Evolutionary conservation across 192 early-diverging fungal species (phyloP).

Genomic region (Podila verticillata): DNA sequence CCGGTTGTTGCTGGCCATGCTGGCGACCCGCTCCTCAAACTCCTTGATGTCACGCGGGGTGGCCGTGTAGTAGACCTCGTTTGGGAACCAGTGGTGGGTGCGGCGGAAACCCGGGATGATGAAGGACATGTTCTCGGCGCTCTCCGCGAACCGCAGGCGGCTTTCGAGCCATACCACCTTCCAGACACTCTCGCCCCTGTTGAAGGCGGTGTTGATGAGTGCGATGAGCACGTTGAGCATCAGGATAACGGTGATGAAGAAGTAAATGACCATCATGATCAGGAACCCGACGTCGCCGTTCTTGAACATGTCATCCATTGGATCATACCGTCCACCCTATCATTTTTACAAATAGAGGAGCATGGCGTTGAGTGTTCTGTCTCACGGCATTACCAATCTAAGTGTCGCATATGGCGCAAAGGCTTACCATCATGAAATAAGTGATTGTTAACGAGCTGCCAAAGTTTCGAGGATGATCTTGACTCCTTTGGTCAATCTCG

Average conservation of each 20-base stretch:
- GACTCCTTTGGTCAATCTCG: neutral
- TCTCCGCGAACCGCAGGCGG: slow-evolving; percentile 26
- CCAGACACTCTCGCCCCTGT: slow-evolving; percentile 28
- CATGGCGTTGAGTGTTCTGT: neutral
- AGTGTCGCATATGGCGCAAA: no score
- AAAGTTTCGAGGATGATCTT: neutral
- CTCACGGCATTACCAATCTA: no score
- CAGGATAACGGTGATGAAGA: slow-evolving; percentile 24
- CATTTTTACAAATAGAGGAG: neutral
- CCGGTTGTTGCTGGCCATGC: neutral
- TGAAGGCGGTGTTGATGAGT: slow-evolving; percentile 31
- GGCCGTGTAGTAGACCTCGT: slow-evolving; percentile 4
- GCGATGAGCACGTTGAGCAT: slow-evolving; percentile 41
- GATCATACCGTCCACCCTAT: slow-evolving; percentile 33
- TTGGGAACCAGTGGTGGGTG: slow-evolving; percentile 3
- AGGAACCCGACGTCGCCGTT: slow-evolving; percentile 6
- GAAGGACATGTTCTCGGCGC: slow-evolving; percentile 42
- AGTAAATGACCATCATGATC: slow-evolving; percentile 18
- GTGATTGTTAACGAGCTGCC: neutral
- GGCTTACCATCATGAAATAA: neutral
- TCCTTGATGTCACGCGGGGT: neutral
- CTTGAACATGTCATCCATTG: slow-evolving; percentile 2
- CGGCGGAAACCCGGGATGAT: slow-evolving; percentile 21
- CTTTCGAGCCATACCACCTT: slow-evolving; percentile 26
- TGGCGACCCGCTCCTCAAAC: neutral